phyloP scores from a whole-genome alignment of 352 stramenopile genomes.

The Pythium oligandrum region DNA sequence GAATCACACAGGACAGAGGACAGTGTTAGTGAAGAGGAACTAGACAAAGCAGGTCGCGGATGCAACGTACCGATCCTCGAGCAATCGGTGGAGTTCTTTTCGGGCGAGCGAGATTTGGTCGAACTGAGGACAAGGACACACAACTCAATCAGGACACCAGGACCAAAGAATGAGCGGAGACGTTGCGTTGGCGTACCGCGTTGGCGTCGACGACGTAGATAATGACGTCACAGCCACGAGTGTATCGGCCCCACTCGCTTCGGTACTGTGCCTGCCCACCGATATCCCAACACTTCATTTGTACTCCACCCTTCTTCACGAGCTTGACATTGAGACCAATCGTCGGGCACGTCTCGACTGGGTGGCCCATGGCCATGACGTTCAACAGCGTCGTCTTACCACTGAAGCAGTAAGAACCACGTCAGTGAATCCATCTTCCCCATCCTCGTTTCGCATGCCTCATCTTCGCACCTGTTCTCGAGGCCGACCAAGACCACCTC shows the following conservation, averaged over 20 bases:
- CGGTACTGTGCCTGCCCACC: conserved; percentile 96
- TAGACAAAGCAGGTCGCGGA: not conserved
- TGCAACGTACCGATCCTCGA: conserved; percentile 89
- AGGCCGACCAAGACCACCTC: conserved; percentile 96
- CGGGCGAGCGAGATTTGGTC: conserved; percentile 93
- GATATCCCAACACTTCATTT: conserved; percentile 99
- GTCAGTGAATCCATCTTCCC: conserved; percentile 2
- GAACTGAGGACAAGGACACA: conserved; percentile 32
- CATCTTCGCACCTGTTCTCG: conserved; percentile 86
- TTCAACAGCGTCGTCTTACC: conserved; percentile 96
- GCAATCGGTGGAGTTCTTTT: conserved; percentile 90
- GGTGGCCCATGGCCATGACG: conserved; percentile 93
- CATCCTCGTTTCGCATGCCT: not conserved
- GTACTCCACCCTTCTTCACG: conserved; percentile 92
- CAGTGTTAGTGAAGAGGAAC: conserved; percentile 3
- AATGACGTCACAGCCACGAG: conserved; percentile 97
- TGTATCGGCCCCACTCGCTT: conserved; percentile 92
- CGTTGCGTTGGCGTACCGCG: conserved; percentile 52
- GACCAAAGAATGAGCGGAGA: too few relatives aligned
- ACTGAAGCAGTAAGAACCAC: conserved; percentile 34
- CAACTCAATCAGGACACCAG: too few relatives aligned
- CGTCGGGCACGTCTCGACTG: conserved; percentile 95
- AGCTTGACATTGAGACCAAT: conserved; percentile 98
- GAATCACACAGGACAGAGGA: conserved; percentile 3
- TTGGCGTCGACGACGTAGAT: conserved; percentile 98